Evolutionary conservation across 2,329 filamentous ascomycete genomes (phyloP).

Genomic region (Arthrocladium fulminans): DNA sequence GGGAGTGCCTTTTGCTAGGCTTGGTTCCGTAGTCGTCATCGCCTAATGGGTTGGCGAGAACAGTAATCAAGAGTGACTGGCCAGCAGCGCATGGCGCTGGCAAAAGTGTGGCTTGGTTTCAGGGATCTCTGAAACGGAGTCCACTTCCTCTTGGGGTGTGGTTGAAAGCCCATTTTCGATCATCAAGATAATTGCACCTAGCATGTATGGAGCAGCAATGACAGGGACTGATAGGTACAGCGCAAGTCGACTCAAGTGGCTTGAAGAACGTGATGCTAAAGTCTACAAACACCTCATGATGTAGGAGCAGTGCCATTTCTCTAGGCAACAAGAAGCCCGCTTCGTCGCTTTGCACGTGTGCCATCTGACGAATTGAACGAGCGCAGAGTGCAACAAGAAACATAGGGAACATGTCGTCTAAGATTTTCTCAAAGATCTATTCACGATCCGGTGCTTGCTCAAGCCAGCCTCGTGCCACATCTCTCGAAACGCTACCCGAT

Average conservation of each 20-base stretch:
- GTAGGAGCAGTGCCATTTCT: not conserved
- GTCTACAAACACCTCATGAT: no score
- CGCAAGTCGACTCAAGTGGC: no score
- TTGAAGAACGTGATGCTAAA: no score
- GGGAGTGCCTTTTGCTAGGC: not conserved
- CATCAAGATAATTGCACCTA: no score
- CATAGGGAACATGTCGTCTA: no score
- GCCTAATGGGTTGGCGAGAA: not conserved
- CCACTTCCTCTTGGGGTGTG: no score
- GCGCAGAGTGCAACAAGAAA: not conserved
- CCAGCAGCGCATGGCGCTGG: not conserved
- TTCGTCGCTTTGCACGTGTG: not conserved
- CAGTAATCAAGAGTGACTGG: not conserved
- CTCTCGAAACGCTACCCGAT: not conserved
- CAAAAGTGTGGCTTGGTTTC: not conserved
- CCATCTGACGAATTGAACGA: not conserved
- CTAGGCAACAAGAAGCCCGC: not conserved
- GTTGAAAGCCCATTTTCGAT: no score
- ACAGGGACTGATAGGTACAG: no score
- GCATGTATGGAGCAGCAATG: no score
- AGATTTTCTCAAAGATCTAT: not conserved
- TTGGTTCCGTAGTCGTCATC: no score
- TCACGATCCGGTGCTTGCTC: not conserved
- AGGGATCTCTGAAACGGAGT: not conserved
- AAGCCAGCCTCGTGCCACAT: not conserved